Base-by-base conservation (phyloP, 169 alveolate species). In the Toxoplasma gondii region DNA sequence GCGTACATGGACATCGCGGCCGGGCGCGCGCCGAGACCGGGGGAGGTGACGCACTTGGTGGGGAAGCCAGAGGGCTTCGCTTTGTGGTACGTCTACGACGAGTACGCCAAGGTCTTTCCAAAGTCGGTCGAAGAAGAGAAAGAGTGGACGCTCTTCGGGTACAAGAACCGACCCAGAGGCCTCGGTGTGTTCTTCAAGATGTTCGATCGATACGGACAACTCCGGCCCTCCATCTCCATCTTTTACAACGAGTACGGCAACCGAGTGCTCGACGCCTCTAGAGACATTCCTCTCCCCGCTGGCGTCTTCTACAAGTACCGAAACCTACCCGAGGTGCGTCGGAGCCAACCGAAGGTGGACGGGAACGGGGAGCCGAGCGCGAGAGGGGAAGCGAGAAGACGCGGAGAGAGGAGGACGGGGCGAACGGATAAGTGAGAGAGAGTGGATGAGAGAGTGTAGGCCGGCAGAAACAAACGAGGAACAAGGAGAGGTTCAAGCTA, bases 61-160 rank as follows among this genome's bases (percentile, higher is more conserved):
- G 39, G 67, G 64, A 91, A 93, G 67, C 96, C 96, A 16, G 96
- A 96, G 83, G 97, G 97, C 0, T 95, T 96, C 41, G 97, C 97
- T 31, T 92, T 96, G 78, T 96, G 97, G 97, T 91, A 91, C 87
- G 97, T 94, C 41, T 90, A 93, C 41, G 97, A 95, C 87, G 94
- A 96, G 38, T 95, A 95, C 84, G 92, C 90, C 36, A 67, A 67
- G 92, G 93, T 92, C 24, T 93, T 93, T 82, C 96, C 96, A 17
- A 91, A 93, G 92, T 69, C 96, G 44, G 88, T 78, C n/a, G 97
- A 94, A 39, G 96, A 94, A 39, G 94, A 93, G 41, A 94, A 92
- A 19, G 88, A 39, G 49, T 93, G 97, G 97, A 94, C 80, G 45
- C 94, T 96, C 78, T 86, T 96, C 17, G 97, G 97, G 16, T 96